Percentiles rank a stretch among this genome's conserved stretches.
phyloP scores from a whole-genome alignment of 495 filamentous ascomycete species.

The Aspergillus haitiensis region DNA sequence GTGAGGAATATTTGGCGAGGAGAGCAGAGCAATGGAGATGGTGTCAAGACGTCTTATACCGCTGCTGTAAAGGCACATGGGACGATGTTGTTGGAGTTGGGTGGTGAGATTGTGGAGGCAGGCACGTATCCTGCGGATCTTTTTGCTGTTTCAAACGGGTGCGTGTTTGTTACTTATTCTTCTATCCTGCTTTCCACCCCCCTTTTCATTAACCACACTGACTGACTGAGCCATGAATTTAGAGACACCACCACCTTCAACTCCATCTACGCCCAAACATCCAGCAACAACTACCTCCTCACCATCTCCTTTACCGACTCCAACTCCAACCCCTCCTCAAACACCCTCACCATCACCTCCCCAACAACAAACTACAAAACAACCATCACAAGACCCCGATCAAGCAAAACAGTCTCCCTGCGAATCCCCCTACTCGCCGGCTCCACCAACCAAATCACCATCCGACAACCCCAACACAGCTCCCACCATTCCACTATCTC shows the following conservation, averaged over 20 bases:
- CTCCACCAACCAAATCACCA: conserved; percentile 34
- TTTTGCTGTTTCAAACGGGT: conserved; percentile 29
- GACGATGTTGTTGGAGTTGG: conserved; percentile 43
- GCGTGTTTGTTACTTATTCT: conserved; percentile 4
- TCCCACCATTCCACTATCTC: conserved; percentile 18
- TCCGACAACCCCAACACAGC: conserved; percentile 8
- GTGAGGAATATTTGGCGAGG: conserved; percentile 48
- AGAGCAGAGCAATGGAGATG: conserved; percentile 23
- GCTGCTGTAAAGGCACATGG: conserved; percentile 43
- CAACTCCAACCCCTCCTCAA: conserved; percentile 1
- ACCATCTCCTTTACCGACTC: conserved; percentile 29
- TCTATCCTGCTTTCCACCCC: too few species aligned
- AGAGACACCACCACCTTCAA: conserved; percentile 29
- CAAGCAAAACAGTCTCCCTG: conserved; percentile 19
- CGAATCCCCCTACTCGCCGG: conserved; percentile 31
- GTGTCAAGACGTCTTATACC: conserved; percentile 41
- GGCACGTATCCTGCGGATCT: conserved; percentile 25
- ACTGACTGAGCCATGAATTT: neutral
- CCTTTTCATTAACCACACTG: neutral
- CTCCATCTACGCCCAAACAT: conserved; percentile 39
- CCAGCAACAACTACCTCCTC: conserved; percentile 34
- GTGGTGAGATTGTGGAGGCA: conserved; percentile 30
- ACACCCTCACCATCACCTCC: conserved; percentile 13
- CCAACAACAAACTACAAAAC: conserved; percentile 3
- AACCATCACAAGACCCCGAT: conserved; percentile 1